Percentiles rank a stretch among this genome's conserved stretches.
Conservation (phyloP, 768 basidiomycete genomes). For the Lactarius pseudohatsudake region DNA sequence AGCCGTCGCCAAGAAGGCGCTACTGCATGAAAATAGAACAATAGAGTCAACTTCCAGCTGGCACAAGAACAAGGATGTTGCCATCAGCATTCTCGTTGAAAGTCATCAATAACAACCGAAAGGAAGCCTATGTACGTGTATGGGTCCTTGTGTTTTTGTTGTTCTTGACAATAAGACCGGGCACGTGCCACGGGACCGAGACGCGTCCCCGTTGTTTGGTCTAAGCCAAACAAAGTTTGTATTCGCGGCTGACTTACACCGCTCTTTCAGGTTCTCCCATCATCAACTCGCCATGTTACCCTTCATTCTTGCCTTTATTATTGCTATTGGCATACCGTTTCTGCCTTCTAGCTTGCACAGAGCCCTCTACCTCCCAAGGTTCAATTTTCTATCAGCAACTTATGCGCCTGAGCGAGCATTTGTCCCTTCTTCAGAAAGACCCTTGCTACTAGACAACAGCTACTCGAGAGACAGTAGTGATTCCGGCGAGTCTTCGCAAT, state of each 20-base stretch:
- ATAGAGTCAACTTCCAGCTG: background rate
- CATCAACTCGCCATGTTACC: conserved; percentile 15
- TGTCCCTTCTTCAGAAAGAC: conserved; percentile 1
- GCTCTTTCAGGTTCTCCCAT: background rate
- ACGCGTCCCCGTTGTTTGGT: conserved; percentile 21
- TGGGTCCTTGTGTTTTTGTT: conserved; percentile 20
- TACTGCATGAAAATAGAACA: conserved; percentile 8
- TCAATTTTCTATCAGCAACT: conserved; percentile 16
- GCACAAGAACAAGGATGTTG: conserved; percentile 6
- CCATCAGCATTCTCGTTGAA: background rate
- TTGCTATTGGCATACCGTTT: conserved; percentile 24
- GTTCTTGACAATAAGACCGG: conserved; percentile 11
- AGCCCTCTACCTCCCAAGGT: conserved; percentile 16
- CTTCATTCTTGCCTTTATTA: conserved; percentile 19
- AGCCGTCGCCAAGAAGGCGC: background rate
- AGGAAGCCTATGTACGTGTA: conserved; percentile 3
- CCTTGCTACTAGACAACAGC: background rate
- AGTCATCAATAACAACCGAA: background rate
- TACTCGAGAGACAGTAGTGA: background rate
- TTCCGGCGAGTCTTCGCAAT: background rate
- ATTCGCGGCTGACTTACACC: no score
- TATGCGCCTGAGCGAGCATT: background rate
- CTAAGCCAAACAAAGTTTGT: conserved; percentile 2
- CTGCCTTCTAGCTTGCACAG: conserved; percentile 20
- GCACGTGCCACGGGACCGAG: conserved; percentile 8